These are phyloP conservation scores for Auriculariales sp. DNA, from an alignment of 768 basidiomycete species.

Conservation along the genomic window DNA sequence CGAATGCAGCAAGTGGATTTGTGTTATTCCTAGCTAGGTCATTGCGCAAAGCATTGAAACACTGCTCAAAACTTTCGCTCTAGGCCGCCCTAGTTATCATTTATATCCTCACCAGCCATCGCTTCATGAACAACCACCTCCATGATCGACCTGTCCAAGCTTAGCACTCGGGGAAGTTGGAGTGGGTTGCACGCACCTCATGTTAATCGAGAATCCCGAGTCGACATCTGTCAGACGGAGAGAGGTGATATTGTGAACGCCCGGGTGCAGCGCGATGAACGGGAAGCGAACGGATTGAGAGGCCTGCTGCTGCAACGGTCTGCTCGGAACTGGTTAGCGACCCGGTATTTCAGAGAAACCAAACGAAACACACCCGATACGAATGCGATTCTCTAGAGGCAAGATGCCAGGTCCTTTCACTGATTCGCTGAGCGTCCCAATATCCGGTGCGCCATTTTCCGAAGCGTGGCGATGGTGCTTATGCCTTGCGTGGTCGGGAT, in stretches of 20 bases:
- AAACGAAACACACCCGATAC: slow-evolving; percentile 47
- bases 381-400: slow-evolving; percentile 62
- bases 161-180: neutral
- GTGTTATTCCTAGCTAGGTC: no score
- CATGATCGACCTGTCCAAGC: slow-evolving; percentile 42
- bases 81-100: neutral
- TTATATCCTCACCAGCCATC: no score
- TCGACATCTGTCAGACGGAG: slow-evolving; percentile 65
- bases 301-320: slow-evolving; percentile 64
- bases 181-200: slow-evolving; percentile 35
- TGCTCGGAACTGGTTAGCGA: slow-evolving; percentile 15
- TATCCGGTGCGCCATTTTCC: slow-evolving; percentile 11
- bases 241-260: slow-evolving; percentile 61
- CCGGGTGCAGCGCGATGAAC: slow-evolving; percentile 66
- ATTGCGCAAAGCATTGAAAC: no score
- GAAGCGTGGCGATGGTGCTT: slow-evolving; percentile 19
- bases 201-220: slow-evolving; percentile 53
- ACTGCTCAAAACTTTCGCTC: no score
- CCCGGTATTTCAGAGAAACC: neutral
- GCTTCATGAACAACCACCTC: slow-evolving; percentile 60
- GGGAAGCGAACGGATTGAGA: slow-evolving; percentile 81
- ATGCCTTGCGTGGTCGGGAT: slow-evolving; percentile 38
- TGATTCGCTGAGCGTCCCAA: slow-evolving; percentile 8
- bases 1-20: no score
- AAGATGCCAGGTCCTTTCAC: slow-evolving; percentile 43